These are phyloP conservation scores for Tricholoma bakamatsutake DNA, from an alignment of 768 basidiomycete genomes.

Conservation along the genomic window DNA sequence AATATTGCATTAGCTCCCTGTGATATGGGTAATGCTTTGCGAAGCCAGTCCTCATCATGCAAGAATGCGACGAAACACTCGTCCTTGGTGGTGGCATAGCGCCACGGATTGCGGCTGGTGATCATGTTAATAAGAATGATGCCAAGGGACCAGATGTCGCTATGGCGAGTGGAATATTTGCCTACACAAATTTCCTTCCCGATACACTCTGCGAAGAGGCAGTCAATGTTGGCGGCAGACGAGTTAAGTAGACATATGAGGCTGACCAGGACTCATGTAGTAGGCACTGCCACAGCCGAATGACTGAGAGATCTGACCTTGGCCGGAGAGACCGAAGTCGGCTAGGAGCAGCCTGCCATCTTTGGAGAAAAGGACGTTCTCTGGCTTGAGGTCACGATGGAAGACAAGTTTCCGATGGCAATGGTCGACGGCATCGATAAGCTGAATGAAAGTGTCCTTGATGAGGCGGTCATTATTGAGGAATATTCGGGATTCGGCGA, in stretches of 20 bases:
- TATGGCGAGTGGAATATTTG: conserved; percentile 52
- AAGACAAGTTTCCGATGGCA: conserved; percentile 68
- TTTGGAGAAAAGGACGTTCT: conserved; percentile 62
- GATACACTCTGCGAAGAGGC: conserved; percentile 44
- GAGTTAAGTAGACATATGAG: conserved; percentile 1
- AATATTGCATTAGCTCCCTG: conserved; percentile 57
- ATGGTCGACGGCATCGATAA: conserved; percentile 72
- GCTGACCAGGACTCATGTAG: conserved; percentile 70
- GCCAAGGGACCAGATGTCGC: conserved; percentile 72
- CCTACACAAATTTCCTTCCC: conserved; percentile 36
- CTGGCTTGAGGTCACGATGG: conserved; percentile 87
- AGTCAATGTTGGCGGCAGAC: conserved; percentile 4
- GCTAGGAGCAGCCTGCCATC: conserved; percentile 56
- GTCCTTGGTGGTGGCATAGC: conserved; percentile 59
- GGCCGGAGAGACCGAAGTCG: conserved; percentile 74
- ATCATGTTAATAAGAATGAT: conserved; percentile 83
- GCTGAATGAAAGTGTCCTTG: conserved; percentile 66
- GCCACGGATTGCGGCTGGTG: conserved; percentile 75
- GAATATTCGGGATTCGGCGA: conserved; percentile 50
- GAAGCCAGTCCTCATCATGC: conserved; percentile 57
- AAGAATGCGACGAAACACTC: conserved; percentile 62
- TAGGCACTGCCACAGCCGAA: conserved; percentile 54
- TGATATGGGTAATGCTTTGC: conserved; percentile 69
- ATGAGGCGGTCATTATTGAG: conserved; percentile 55
- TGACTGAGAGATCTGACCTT: conserved; percentile 36